These are phyloP conservation scores for Aspergillus saccharolyticus DNA, from an alignment of 495 filamentous ascomycete genomes.

Conservation along the genomic window DNA sequence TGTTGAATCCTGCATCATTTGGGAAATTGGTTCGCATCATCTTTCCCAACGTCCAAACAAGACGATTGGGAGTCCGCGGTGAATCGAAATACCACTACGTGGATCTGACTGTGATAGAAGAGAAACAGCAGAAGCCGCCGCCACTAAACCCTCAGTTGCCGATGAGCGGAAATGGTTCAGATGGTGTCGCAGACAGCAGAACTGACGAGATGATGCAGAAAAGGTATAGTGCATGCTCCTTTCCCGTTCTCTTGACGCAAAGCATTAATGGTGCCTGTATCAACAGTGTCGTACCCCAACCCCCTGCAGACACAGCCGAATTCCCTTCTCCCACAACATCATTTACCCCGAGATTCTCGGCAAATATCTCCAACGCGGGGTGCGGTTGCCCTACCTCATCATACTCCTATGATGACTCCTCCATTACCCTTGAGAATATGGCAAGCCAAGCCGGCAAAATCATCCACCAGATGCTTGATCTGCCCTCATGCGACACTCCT, in stretches of 20 bases:
- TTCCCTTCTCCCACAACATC: constrained; percentile 60
- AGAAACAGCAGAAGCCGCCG: constrained; percentile 39
- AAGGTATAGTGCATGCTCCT: constrained; percentile 27
- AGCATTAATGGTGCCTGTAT: constrained; percentile 15
- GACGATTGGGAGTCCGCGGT: constrained; percentile 85
- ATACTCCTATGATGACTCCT: constrained; percentile 18
- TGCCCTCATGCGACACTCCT: constrained; percentile 51
- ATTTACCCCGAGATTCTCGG: constrained; percentile 30
- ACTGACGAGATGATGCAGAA: constrained; percentile 29
- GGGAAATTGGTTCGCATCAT: constrained; percentile 95
- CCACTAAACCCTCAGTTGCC: constrained; percentile 26
- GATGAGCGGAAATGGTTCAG: constrained; percentile 16
- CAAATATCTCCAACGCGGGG: constrained; percentile 15
- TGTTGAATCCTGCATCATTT: constrained; percentile 93
- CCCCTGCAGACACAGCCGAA: constrained; percentile 58
- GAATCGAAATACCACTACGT: constrained; percentile 99
- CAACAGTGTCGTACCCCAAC: constrained; percentile 42
- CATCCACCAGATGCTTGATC: constrained; percentile 61
- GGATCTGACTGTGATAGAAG: constrained; percentile 65
- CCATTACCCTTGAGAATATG: constrained; percentile 40
- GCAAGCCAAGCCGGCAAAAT: constrained; percentile 46
- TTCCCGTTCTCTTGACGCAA: neutral
- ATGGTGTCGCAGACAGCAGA: constrained; percentile 18
- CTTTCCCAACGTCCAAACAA: constrained; percentile 89
- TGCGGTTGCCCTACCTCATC: constrained; percentile 30